Conservation (phyloP, 192 early-diverging fungal genomes). For the Gonapodya sp. region DNA sequence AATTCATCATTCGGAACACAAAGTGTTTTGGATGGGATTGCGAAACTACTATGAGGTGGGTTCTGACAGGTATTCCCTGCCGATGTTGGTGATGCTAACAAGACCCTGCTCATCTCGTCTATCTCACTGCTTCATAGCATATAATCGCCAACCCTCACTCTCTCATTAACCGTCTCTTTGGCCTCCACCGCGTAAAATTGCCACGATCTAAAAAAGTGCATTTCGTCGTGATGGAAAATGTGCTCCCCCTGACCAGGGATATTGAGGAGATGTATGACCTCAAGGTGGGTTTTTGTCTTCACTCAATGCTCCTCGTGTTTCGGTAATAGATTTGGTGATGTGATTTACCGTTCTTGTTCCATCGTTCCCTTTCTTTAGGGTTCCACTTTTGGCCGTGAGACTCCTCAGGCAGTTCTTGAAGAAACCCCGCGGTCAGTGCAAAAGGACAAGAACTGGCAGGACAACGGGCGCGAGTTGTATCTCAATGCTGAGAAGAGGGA, state of each 20-base stretch:
- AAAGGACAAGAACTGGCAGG: slow-evolving; percentile 95
- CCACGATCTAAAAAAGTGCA: slow-evolving; percentile 89
- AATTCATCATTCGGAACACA: slow-evolving; percentile 88
- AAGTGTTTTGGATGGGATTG: slow-evolving; percentile 81
- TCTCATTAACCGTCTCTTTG: slow-evolving; percentile 87
- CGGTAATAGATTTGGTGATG: neutral
- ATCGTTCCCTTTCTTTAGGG: slow-evolving; percentile 35
- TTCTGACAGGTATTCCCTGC: too few relatives aligned
- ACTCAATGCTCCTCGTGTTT: neutral
- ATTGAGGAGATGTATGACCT: slow-evolving; percentile 94
- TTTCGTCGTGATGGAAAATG: slow-evolving; percentile 99
- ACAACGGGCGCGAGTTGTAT: slow-evolving; percentile 58
- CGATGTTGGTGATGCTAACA: too few relatives aligned
- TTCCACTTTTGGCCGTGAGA: slow-evolving; percentile 75
- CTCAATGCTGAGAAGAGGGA: slow-evolving; percentile 72
- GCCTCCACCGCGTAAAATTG: slow-evolving; percentile 90
- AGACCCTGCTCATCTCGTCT: neutral
- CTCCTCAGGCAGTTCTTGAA: slow-evolving; percentile 62
- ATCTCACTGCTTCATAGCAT: slow-evolving; percentile 35
- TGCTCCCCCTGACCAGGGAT: slow-evolving; percentile 93
- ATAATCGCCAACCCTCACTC: slow-evolving; percentile 82
- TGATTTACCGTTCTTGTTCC: neutral
- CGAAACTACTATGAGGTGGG: slow-evolving; percentile 74
- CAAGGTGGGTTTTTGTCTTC: slow-evolving; percentile 40
- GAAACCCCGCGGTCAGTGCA: slow-evolving; percentile 80